These are phyloP conservation scores for Ulota crispa DNA, from an alignment of 225 moss, liverwort and hornwort genomes.

Conservation along the genomic window DNA sequence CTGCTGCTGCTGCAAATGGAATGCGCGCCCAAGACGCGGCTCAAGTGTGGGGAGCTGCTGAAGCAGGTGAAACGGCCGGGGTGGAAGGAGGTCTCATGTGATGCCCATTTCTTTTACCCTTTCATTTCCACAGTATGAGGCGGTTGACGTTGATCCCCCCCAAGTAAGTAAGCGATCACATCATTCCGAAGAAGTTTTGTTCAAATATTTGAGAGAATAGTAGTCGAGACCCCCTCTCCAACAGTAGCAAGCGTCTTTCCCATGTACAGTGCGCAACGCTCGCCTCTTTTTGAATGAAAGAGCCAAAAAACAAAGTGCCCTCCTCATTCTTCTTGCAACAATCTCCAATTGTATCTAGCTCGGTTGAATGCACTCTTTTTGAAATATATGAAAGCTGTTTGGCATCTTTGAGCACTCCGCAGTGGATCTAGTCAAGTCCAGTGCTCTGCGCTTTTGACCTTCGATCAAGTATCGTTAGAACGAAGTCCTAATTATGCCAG, in stretches of 20 bases:
- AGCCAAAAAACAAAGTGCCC: conserved; percentile 12
- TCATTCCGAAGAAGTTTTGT: background rate
- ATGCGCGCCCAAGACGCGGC: conserved; percentile 59
- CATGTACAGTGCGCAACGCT: conserved; percentile 36
- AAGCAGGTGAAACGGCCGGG: conserved; percentile 48
- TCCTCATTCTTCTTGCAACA: background rate
- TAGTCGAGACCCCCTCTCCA: conserved; percentile 2
- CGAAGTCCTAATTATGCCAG: conserved; percentile 4
- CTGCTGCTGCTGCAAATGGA: conserved; percentile 77
- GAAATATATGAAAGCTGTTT: background rate
- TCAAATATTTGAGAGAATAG: conserved; percentile 21
- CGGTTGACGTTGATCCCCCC: background rate
- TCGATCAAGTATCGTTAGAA: background rate
- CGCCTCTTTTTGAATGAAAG: conserved; percentile 24
- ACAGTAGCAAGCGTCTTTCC: conserved; percentile 3
- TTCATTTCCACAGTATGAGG: conserved; percentile 41
- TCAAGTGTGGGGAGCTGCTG: conserved; percentile 73
- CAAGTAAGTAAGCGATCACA: conserved; percentile 1
- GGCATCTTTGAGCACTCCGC: background rate
- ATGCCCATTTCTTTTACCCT: conserved; percentile 47
- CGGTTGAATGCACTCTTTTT: background rate
- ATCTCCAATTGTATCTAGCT: background rate
- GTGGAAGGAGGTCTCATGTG: conserved; percentile 42
- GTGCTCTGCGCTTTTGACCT: background rate
- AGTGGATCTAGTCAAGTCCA: background rate